Base-by-base conservation (phyloP, 305 asterid species). In the Fraxinus albicans region DNA sequence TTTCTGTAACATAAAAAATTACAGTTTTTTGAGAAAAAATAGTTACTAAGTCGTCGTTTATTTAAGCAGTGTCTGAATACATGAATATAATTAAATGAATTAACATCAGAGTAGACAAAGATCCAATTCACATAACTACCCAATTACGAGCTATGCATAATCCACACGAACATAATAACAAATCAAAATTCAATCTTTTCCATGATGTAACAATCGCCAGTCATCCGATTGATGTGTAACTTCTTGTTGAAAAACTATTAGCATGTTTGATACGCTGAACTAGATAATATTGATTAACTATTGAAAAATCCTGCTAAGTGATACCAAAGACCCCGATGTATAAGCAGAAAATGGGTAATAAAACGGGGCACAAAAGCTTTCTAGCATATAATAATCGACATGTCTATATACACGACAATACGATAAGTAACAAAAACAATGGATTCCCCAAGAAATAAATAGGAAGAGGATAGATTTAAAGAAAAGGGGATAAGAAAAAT, bases 331-430 rank as follows among this genome's bases (percentile, higher is more conserved):
- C 65, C 25, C 65, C 8, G 8, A 50, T 17, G 63, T 50, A 50
- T 50, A 50, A 50, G 25, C 25, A n/a, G 65, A 55, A 53, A 55
- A 55, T n/a, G 25, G 40, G 21, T n/a, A 13, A 42, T 17, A n/a
- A 21, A 73, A 35, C 25, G 17, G n/a, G 65, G 79, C 25, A 70
- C 42, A 6, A 27, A 73, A 38, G 23, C 69, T 82, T 70, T 79
- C 50, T 0, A 60, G 47, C 79, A 70, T 69, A 79, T 79, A 85
- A 77, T 72, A 84, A 86, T 83, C 76, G 82, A 83, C 81, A 77
- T 80, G 84, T 81, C 82, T 88, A 88, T 89, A 87, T 85, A 92
- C 88, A 89, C 85, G 85, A 79, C 69, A 80, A 83, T 81, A 83
- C 84, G 88, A 82, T 80, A 79, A 77, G 70, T 29, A 70, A 86